Evolutionary conservation across 371 early-diverging fungal genomes (phyloP), one percentile per base, ranked within the genome.

Genomic region (Mucor ambiguus): DNA sequence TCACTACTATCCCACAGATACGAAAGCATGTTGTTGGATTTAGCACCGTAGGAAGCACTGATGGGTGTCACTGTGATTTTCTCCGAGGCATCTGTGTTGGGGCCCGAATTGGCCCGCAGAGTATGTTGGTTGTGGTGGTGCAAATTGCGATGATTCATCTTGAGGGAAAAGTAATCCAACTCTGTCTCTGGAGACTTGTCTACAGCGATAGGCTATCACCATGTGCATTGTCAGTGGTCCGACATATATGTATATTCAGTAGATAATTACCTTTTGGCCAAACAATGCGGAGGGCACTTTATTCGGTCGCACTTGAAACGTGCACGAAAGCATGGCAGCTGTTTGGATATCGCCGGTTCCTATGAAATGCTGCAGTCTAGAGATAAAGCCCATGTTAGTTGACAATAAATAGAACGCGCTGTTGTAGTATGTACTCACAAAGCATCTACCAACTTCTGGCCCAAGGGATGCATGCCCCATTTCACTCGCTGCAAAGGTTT

Each of bases 271-370:
- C 33, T 65, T 72, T 49, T 68, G 72, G 10, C 61, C 63, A 65
- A 65, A 66, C n/a, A 68, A 32, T 1, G 69, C 56, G 14, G 72
- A 59, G 5, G 72, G 63, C 44, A 56, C 20, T 58, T 68, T 72
- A 38, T 55, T 58, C 5, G 66, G n/a, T 49, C 57, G 38, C 1
- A 68, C 58, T 60, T 72, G 68, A 58, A 96, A 87, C 11, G 91
- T 89, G 68, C 95, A 95, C 2, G 90, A 81, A 7, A 96, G 77
- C 75, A 96, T 78, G 0, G 95, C 94, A 49, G 92, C 83, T 46
- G 92, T 92, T 73, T 96, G 96, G 30, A 93, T 83, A 77, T 96
- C 95, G 9, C 93, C 92, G 46, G 83, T 77, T 7, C 71, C 70
- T 66, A 88, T 85, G 67, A 90, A 84, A 66, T 90, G 85, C 1